These are phyloP conservation scores for Irpex sp. DNA, from an alignment of 1,284 basidiomycete species.

Conservation along the genomic window DNA sequence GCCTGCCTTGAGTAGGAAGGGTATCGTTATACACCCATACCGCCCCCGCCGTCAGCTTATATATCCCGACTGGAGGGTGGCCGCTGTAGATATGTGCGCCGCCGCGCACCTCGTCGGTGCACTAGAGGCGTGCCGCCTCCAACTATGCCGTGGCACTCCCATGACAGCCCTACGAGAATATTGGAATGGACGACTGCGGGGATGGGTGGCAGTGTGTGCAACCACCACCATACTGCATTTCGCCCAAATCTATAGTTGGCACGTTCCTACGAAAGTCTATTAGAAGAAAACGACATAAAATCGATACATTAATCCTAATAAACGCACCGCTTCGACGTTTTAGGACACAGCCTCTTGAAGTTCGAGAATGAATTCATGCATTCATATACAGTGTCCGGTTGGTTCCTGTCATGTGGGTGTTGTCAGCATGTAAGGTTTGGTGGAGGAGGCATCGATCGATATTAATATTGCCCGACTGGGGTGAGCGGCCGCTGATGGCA, in stretches of 20 bases:
- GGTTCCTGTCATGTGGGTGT: background rate
- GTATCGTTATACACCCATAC: background rate
- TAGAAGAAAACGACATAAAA: background rate
- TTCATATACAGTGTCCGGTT: background rate
- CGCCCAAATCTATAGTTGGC: background rate
- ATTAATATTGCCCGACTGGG: too few species aligned
- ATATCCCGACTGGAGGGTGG: too few species aligned
- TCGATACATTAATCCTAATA: background rate
- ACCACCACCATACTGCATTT: background rate
- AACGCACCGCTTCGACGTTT: background rate
- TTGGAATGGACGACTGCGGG: too few species aligned
- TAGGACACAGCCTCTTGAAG: background rate
- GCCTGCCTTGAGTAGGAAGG: background rate
- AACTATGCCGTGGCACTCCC: too few species aligned
- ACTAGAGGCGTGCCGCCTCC: too few species aligned
- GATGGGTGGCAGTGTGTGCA: background rate
- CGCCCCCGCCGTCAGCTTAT: too few species aligned
- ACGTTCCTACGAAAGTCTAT: background rate
- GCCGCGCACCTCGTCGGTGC: too few species aligned
- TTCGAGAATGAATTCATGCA: background rate
- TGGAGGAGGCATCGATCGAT: background rate
- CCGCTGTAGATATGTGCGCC: too few species aligned
- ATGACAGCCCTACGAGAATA: too few species aligned
- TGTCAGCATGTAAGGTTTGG: background rate
- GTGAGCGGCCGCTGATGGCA: too few species aligned